Base-by-base conservation (phyloP, 2,329 filamentous ascomycete genomes). In the Celoporthe dispersa region DNA sequence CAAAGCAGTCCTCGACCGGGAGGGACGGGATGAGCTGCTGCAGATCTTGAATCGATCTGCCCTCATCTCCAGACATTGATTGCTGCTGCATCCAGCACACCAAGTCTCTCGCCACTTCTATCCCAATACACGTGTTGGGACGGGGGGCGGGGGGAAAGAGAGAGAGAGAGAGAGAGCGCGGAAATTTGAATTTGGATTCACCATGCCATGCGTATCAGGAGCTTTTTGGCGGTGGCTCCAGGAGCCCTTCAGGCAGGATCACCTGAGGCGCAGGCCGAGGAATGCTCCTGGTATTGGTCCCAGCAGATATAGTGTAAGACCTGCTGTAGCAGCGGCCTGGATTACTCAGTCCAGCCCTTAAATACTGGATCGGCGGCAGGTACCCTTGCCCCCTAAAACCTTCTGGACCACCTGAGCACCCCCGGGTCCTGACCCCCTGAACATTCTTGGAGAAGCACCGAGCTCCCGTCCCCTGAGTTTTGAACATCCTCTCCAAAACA, bases 391-490 rank as follows among this genome's bases (percentile, higher is more conserved):
- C 61, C 61, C 35, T 12, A 31, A 64, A 28, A 64, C 37, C 60
- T 64, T 31, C 61, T 64, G 41, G 25, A 48, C 41, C 37, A 31
- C 62, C 62, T 51, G 7, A 25, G 28, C 3, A 22, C 39, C n/a
- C 14, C 39, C 33, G 14, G 19, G 22, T 3, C 22, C 60, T 44
- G 60, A 63, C 60, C 60, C 60, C 62, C 62, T 64, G 41, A 35
- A 11, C 62, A 28, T 31, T 28, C 31, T 33, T 22, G 62, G 22
- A 64, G 41, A 31, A 51, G 39, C 62, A 31, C 62, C 25, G 25
- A 64, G 41, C 41, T 64, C 28, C 62, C 62, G 39, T 64, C 62
- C 39, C 62, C 62, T 64, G 62, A 48, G 48, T 48, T 64, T 64
- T 48, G 62, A 31, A 64, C 62, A 39, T 37, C 37, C 41, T n/a